These are phyloP conservation scores for Phaeotremella fagi DNA, from an alignment of 768 basidiomycete genomes.

Conservation along the genomic window DNA sequence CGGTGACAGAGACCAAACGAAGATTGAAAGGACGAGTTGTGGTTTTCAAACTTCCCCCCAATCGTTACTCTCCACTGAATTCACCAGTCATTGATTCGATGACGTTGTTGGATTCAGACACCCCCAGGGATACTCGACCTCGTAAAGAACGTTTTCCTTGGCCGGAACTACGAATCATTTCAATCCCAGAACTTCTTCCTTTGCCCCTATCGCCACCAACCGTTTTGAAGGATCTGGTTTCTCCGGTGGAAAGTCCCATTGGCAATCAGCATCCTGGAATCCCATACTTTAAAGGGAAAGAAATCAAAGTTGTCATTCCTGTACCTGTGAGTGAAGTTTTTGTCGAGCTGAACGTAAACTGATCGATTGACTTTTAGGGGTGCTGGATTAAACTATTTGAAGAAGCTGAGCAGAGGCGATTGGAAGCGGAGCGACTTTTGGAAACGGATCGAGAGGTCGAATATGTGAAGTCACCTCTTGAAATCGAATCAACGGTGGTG, in stretches of 20 bases:
- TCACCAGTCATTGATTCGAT: slow-evolving; percentile 1
- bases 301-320: slow-evolving; percentile 8
- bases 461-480: not conserved
- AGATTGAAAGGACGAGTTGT: slow-evolving; percentile 13
- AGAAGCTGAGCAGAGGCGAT: not conserved
- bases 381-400: slow-evolving; percentile 9
- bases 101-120: not conserved
- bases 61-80: slow-evolving; percentile 5
- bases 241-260: too few species aligned
- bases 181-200: slow-evolving; percentile 1
- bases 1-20: too few species aligned
- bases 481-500: not conserved
- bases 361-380: not conserved
- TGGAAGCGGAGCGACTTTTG: not conserved
- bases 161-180: not conserved
- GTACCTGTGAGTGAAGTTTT: slow-evolving; percentile 8
- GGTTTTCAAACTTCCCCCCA: slow-evolving; percentile 10
- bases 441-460: not conserved
- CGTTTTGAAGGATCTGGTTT: not conserved
- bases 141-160: slow-evolving; percentile 10
- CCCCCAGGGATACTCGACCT: slow-evolving; percentile 3
- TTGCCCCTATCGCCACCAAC: slow-evolving; percentile 4
- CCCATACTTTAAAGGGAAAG: slow-evolving; percentile 13
- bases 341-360: not conserved
- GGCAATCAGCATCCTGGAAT: too few species aligned